These are phyloP conservation scores for Coniosporium tulheliwenetii DNA, from an alignment of 2,329 filamentous ascomycete species.

Conservation along the genomic window DNA sequence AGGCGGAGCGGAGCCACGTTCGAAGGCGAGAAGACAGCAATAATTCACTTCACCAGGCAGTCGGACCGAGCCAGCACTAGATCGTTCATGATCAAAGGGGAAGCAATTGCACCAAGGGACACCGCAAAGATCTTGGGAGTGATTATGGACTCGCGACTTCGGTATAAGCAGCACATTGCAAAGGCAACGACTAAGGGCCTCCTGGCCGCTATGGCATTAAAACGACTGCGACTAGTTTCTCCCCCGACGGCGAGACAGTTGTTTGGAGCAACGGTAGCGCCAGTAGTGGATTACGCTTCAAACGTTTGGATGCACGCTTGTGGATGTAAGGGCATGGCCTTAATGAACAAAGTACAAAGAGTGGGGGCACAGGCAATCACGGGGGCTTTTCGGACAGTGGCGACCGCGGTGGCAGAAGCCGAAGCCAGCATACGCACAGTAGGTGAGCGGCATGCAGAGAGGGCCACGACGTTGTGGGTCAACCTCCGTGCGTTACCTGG, in stretches of 20 bases:
- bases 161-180: not conserved
- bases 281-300: conserved; percentile 12
- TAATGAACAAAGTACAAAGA: not conserved
- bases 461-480: not conserved
- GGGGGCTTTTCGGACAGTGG: conserved; percentile 1
- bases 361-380: not conserved
- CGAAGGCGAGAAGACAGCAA: conserved; percentile 16
- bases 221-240: conserved; percentile 3
- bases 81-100: not conserved
- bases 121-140: not conserved
- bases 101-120: not conserved
- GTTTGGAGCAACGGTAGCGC: conserved; percentile 11
- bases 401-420: conserved; percentile 1
- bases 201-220: conserved; percentile 1
- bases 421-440: not conserved
- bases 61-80: not conserved
- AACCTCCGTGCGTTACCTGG: not conserved
- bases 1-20: conserved; percentile 16
- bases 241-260: conserved; percentile 8
- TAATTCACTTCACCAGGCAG: conserved; percentile 17
- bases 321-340: not conserved
- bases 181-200: not conserved
- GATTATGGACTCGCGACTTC: not conserved
- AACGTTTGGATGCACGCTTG: conserved; percentile 6
- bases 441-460: not conserved